phyloP scores from a whole-genome alignment of 2,329 filamentous ascomycete species.

The Cordyceps cicadae region DNA sequence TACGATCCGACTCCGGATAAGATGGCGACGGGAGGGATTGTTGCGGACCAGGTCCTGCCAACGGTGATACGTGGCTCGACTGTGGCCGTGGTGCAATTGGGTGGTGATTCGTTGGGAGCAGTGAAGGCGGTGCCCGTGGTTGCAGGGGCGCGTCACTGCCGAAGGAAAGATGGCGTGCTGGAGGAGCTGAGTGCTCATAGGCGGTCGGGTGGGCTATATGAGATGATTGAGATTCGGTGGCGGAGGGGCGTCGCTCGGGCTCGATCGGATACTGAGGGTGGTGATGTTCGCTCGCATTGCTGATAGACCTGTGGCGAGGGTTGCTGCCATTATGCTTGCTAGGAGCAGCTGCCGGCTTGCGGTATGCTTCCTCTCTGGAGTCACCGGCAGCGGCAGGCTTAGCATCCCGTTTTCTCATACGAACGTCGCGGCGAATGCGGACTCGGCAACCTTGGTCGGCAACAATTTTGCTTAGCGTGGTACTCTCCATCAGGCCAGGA shows the following conservation, averaged over 20 bases:
- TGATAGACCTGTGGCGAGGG: conserved; percentile 49
- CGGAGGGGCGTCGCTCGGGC: conserved; percentile 38
- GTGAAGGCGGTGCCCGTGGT: conserved; percentile 16
- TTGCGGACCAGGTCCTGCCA: conserved; percentile 14
- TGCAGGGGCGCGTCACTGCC: conserved; percentile 23
- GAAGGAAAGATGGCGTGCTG: conserved; percentile 26
- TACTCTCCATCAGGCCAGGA: conserved; percentile 85
- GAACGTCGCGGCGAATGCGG: conserved; percentile 85
- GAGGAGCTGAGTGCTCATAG: conserved; percentile 23
- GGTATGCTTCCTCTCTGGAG: conserved; percentile 52
- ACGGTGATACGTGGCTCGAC: conserved; percentile 19
- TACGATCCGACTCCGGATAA: conserved; percentile 33
- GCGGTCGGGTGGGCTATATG: conserved; percentile 31
- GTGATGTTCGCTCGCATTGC: conserved; percentile 47
- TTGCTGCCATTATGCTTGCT: conserved; percentile 18
- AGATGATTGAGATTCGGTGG: conserved; percentile 37
- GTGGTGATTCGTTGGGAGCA: conserved; percentile 24
- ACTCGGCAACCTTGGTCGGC: conserved; percentile 96
- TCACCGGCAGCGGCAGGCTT: conserved; percentile 53
- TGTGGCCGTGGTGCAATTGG: conserved; percentile 20
- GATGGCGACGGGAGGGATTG: conserved; percentile 32
- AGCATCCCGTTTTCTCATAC: conserved; percentile 76
- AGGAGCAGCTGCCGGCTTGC: conserved; percentile 28
- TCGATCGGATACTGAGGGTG: conserved; percentile 33
- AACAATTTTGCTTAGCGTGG: conserved; percentile 76